Percentiles rank a stretch among this genome's conserved stretches.
These are phyloP conservation scores for Plasmodium gonderi DNA, from an alignment of 169 alveolate species.

Conservation along the genomic window DNA sequence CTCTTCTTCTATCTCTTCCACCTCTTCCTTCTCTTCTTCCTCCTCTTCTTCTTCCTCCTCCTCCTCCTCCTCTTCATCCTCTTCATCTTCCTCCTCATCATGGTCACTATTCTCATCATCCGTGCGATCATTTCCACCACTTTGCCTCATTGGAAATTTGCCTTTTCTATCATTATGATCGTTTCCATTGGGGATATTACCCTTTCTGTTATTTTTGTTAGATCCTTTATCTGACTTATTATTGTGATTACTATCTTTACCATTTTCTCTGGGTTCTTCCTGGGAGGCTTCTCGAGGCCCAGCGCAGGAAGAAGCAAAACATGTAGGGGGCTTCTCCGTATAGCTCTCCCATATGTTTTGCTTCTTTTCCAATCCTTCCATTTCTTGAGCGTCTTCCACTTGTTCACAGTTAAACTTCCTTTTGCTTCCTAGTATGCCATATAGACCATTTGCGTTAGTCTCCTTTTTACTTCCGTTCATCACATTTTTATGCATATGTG, in stretches of 20 bases:
- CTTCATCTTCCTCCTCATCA: slow-evolving; percentile 39
- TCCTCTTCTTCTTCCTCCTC: slow-evolving; percentile 57
- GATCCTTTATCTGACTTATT: neutral
- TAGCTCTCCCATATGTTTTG: no score
- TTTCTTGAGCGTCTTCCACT: no score
- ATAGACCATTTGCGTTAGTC: no score
- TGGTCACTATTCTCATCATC: slow-evolving; percentile 20
- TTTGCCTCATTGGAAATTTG: neutral
- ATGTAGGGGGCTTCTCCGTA: no score
- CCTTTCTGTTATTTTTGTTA: neutral
- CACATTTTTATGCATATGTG: no score
- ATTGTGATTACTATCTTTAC: neutral
- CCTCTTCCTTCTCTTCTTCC: neutral
- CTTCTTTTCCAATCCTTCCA: no score
- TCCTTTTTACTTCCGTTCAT: no score
- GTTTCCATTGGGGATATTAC: neutral
- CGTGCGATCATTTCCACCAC: slow-evolving; percentile 12
- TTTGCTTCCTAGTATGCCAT: no score
- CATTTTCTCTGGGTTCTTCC: neutral
- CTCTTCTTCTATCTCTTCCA: neutral
- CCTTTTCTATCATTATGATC: neutral
- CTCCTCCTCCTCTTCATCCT: slow-evolving; percentile 38
- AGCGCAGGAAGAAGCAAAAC: no score
- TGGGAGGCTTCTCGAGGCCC: neutral
- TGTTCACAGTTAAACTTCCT: no score